Evolutionary conservation across 2,329 filamentous ascomycete species (phyloP).

Genomic region (Geoglossum cookeanum): DNA sequence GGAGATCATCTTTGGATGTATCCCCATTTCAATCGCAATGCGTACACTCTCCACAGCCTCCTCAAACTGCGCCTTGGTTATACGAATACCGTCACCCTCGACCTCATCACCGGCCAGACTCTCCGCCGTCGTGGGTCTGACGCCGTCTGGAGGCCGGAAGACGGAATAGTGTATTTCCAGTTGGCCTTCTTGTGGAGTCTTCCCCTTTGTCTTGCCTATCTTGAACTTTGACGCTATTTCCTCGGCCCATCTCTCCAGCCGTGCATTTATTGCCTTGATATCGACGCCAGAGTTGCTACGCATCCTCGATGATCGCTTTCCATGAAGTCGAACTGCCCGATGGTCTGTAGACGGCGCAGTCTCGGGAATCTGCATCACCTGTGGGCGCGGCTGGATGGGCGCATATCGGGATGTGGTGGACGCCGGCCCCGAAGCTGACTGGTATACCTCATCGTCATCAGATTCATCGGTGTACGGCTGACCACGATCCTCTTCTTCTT

Average conservation of each 20-base stretch:
- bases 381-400: slow-evolving; percentile 41
- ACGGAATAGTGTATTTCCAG: slow-evolving; percentile 95
- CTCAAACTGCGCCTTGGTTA: slow-evolving; percentile 70
- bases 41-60: slow-evolving; percentile 78
- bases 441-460: slow-evolving; percentile 42
- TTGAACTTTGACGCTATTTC: slow-evolving; percentile 97
- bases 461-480: slow-evolving; percentile 42
- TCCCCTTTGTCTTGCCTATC: slow-evolving; percentile 56
- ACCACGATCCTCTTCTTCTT: slow-evolving; percentile 45
- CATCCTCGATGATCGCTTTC: slow-evolving; percentile 25
- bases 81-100: slow-evolving; percentile 39
- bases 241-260: slow-evolving; percentile 89
- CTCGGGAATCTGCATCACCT: slow-evolving; percentile 35
- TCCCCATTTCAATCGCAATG: slow-evolving; percentile 69
- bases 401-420: slow-evolving; percentile 44
- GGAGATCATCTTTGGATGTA: slow-evolving; percentile 88
- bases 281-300: slow-evolving; percentile 73
- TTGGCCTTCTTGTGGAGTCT: slow-evolving; percentile 58
- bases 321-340: slow-evolving; percentile 8
- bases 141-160: slow-evolving; percentile 79
- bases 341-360: slow-evolving; percentile 24
- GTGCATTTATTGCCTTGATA: slow-evolving; percentile 93
- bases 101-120: slow-evolving; percentile 39
- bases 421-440: slow-evolving; percentile 33
- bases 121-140: slow-evolving; percentile 62